A percentile compares a stretch with the other conserved stretches of the same genome.
phyloP scores from a whole-genome alignment of 305 asterid genomes.

The Fraxinus floribunda region DNA sequence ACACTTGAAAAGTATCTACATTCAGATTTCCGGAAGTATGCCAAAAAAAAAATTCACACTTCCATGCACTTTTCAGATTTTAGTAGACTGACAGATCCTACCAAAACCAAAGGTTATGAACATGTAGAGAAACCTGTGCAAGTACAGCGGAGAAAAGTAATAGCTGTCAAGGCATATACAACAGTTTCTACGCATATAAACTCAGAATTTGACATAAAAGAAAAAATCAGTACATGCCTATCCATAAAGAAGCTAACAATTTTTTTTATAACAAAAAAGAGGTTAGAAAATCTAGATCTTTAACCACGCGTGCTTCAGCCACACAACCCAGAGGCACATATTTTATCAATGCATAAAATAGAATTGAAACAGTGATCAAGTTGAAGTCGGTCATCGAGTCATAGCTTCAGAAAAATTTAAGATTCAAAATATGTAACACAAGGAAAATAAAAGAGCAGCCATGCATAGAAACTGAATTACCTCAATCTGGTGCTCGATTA shows the following conservation, averaged over 20 bases:
- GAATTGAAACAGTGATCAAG: background rate
- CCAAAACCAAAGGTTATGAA: background rate
- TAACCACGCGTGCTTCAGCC: background rate
- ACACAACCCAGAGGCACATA: background rate
- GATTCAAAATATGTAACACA: background rate
- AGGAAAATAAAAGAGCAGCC: background rate
- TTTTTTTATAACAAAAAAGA: background rate
- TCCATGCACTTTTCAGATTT: background rate
- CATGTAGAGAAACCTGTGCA: background rate
- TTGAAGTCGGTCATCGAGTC: background rate
- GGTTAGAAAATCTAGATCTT: background rate
- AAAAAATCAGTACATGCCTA: background rate
- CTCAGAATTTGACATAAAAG: background rate
- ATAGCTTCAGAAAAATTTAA: background rate
- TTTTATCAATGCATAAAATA: background rate
- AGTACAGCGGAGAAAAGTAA: background rate
- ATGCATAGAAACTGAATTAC: conserved; percentile 18
- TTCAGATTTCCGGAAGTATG: background rate
- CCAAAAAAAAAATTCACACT: background rate
- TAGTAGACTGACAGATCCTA: background rate
- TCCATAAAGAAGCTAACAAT: background rate
- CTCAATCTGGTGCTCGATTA: conserved; percentile 42
- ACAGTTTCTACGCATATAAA: background rate
- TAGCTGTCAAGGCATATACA: background rate
- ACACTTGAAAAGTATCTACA: background rate